Evolutionary conservation across 345 rosid genomes (phyloP).

Genomic region (Hypericum perforatum): DNA sequence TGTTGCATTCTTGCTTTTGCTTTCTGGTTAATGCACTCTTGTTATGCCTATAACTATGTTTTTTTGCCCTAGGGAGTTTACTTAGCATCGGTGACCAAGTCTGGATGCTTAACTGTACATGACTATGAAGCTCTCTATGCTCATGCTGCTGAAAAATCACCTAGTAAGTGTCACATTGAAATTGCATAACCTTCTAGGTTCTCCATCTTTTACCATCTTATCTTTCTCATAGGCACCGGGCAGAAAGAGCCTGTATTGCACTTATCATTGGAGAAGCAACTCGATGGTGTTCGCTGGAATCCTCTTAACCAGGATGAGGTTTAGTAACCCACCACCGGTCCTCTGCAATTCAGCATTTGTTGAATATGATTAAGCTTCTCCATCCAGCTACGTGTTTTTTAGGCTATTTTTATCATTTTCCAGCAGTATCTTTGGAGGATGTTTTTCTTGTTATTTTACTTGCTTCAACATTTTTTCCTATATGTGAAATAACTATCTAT

Average conservation of each 20-base stretch:
- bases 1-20: background rate
- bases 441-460: no score
- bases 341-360: conserved; percentile 7
- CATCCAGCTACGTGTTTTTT: background rate
- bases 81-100: conserved; percentile 62
- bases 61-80: conserved; percentile 63
- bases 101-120: conserved; percentile 80
- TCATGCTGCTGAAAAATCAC: conserved; percentile 25
- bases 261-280: conserved; percentile 35
- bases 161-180: conserved; percentile 28
- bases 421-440: no score
- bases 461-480: no score
- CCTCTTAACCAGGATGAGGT: conserved; percentile 82
- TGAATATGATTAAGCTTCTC: background rate
- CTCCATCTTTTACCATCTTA: background rate
- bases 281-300: conserved; percentile 78
- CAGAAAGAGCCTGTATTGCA: conserved; percentile 66
- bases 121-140: conserved; percentile 77
- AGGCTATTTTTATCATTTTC: no score
- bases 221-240: conserved; percentile 22
- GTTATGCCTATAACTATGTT: background rate
- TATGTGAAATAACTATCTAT: no score
- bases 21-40: background rate
- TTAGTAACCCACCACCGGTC: conserved; percentile 10
- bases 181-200: background rate